Percentiles rank a stretch among this genome's conserved stretches.
Conservation (phyloP, 345 rosid species). For the Iberis pinnata region DNA sequence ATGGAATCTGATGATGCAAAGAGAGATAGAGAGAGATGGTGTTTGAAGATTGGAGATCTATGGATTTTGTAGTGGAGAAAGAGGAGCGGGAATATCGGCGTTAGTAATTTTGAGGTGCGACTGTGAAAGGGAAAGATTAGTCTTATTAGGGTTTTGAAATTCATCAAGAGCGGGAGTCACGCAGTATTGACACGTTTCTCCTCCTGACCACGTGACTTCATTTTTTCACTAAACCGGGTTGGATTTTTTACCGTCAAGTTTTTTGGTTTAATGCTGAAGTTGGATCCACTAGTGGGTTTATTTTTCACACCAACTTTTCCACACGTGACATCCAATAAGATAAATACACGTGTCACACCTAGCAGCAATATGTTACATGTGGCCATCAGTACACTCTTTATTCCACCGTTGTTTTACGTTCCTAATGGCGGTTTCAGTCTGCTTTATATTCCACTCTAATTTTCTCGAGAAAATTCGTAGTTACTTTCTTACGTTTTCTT, state of each 20-base stretch:
- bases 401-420: slow-evolving; percentile 24
- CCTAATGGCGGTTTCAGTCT: slow-evolving; percentile 21
- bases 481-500: neutral
- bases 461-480: neutral
- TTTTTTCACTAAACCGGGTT: neutral
- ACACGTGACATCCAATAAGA: neutral
- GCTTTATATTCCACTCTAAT: slow-evolving; percentile 3
- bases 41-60: neutral
- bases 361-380: neutral
- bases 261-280: neutral
- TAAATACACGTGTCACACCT: slow-evolving; percentile 2
- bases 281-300: neutral
- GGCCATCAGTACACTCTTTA: neutral
- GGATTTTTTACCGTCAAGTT: no score
- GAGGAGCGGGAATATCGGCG: slow-evolving; percentile 40
- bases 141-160: slow-evolving; percentile 26
- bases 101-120: neutral
- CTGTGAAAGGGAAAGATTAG: slow-evolving; percentile 17
- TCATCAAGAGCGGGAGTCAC: slow-evolving; percentile 24
- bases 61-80: slow-evolving; percentile 19
- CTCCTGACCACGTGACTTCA: slow-evolving; percentile 14
- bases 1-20: neutral
- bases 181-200: neutral
- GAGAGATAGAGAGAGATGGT: neutral
- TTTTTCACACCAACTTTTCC: neutral